A percentile compares a stretch with the other conserved stretches of the same genome.
These are phyloP conservation scores for Juncus effusus DNA, from an alignment of 176 grass and related monocot genomes.

Conservation along the genomic window DNA sequence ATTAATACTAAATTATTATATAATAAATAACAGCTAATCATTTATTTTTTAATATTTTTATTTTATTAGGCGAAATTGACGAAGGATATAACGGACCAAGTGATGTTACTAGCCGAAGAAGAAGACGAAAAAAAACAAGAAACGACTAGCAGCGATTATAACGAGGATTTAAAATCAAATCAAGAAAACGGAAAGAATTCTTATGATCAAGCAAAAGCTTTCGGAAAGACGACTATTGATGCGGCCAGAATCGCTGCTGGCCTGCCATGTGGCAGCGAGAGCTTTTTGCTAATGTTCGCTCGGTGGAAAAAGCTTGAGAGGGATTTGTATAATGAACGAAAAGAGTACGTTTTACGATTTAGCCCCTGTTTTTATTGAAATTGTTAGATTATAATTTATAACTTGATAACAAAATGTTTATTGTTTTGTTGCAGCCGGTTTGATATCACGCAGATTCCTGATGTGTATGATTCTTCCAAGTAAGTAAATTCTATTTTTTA, in stretches of 20 bases:
- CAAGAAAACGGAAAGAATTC: slow-evolving; percentile 21
- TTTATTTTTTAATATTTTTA: too few species aligned
- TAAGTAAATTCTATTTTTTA: slow-evolving; percentile 43
- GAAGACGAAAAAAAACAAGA: slow-evolving; percentile 57
- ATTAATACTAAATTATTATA: too few species aligned
- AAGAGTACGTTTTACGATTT: slow-evolving; percentile 53
- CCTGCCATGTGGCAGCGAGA: slow-evolving; percentile 91
- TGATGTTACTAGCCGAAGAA: slow-evolving; percentile 78
- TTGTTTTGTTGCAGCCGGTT: slow-evolving; percentile 62
- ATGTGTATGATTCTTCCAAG: slow-evolving; percentile 99
- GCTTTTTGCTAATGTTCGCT: slow-evolving; percentile 95
- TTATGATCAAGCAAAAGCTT: slow-evolving; percentile 83
- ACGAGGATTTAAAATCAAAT: too few species aligned
- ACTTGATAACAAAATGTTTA: slow-evolving; percentile 15
- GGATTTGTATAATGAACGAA: slow-evolving; percentile 86
- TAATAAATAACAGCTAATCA: too few species aligned
- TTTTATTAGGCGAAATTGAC: slow-evolving; percentile 66
- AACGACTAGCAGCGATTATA: slow-evolving; percentile 44
- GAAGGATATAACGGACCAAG: slow-evolving; percentile 88
- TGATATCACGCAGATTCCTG: slow-evolving; percentile 90
- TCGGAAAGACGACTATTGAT: slow-evolving; percentile 81
- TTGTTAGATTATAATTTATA: not conserved
- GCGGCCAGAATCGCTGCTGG: slow-evolving; percentile 70
- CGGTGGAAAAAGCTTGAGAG: slow-evolving; percentile 96
- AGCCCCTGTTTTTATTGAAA: slow-evolving; percentile 21